These are phyloP conservation scores for Raphanus raphanistrum DNA, from an alignment of 345 rosid species.

Conservation along the genomic window DNA sequence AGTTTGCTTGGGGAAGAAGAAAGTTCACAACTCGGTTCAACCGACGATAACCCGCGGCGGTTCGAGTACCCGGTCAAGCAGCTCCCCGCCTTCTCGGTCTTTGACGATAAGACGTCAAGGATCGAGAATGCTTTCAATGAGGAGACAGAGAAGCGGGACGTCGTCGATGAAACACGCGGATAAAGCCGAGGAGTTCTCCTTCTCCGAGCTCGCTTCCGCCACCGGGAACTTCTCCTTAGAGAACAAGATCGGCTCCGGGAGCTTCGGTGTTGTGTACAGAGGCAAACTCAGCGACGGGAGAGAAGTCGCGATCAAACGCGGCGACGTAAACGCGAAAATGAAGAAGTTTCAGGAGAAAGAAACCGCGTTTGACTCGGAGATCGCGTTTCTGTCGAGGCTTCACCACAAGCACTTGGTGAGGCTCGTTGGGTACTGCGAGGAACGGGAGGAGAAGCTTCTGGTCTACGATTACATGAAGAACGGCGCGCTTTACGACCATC, in stretches of 20 bases:
- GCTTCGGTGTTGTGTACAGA: constrained; percentile 81
- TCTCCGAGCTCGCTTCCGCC: constrained; percentile 72
- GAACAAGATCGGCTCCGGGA: constrained; percentile 87
- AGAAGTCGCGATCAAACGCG: constrained; percentile 89
- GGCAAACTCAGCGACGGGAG: constrained; percentile 73
- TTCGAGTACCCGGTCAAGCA: constrained; percentile 53
- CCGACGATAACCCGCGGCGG: constrained; percentile 78
- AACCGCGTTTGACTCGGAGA: constrained; percentile 83
- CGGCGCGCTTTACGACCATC: constrained; percentile 81
- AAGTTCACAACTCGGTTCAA: constrained; percentile 89
- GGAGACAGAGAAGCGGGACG: constrained; percentile 92
- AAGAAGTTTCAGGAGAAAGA: constrained; percentile 91
- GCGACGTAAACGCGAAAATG: constrained; percentile 59
- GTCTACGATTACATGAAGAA: constrained; percentile 94
- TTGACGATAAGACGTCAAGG: constrained; percentile 71
- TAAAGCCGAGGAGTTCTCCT: constrained; percentile 70
- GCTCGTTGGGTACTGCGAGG: constrained; percentile 88
- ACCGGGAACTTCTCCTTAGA: constrained; percentile 69
- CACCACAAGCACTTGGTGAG: constrained; percentile 90
- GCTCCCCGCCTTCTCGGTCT: constrained; percentile 62
- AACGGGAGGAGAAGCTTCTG: constrained; percentile 70
- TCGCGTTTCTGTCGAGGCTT: constrained; percentile 78
- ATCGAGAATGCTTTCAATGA: constrained; percentile 61
- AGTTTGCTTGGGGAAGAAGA: constrained; percentile 74
- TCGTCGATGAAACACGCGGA: constrained; percentile 75